Evolutionary conservation across 2,329 filamentous ascomycete species (phyloP).

Genomic region (Cytospora schulzeri): DNA sequence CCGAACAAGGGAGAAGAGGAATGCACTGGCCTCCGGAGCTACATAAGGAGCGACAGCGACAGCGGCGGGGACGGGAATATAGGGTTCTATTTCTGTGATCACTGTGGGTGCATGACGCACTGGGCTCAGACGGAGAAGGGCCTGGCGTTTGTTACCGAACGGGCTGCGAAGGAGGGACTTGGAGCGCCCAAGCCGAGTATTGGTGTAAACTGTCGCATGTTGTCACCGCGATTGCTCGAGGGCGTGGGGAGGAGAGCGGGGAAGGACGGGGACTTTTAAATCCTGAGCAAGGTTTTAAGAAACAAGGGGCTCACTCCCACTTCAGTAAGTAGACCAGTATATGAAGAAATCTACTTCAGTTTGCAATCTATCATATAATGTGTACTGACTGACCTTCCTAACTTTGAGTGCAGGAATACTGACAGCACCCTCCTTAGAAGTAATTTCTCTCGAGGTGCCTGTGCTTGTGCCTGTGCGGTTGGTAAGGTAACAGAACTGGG

Average conservation of each 20-base stretch:
- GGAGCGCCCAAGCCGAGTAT: neutral
- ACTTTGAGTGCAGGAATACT: too few species aligned
- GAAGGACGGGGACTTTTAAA: neutral
- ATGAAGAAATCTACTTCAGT: too few species aligned
- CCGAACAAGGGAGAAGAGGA: too few species aligned
- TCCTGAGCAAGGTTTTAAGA: too few species aligned
- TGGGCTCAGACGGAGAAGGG: constrained; percentile 15
- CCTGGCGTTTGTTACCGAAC: neutral
- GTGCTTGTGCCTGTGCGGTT: too few species aligned
- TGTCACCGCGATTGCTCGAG: neutral
- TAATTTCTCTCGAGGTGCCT: too few species aligned
- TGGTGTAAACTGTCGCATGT: constrained; percentile 16
- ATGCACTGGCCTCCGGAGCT: neutral
- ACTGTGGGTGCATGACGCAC: constrained; percentile 28
- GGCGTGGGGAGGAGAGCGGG: constrained; percentile 8
- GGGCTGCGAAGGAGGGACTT: neutral
- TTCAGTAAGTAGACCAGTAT: too few species aligned
- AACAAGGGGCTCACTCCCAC: too few species aligned
- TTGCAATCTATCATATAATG: too few species aligned
- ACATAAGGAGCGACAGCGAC: constrained; percentile 16
- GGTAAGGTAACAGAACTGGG: too few species aligned
- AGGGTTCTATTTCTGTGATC: constrained; percentile 21
- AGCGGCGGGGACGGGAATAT: constrained; percentile 6
- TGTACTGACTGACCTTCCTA: too few species aligned
- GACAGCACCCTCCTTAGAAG: too few species aligned